These are phyloP conservation scores for Eremochloa ophiuroides DNA, from an alignment of 176 grass and related monocot genomes.

Conservation along the genomic window DNA sequence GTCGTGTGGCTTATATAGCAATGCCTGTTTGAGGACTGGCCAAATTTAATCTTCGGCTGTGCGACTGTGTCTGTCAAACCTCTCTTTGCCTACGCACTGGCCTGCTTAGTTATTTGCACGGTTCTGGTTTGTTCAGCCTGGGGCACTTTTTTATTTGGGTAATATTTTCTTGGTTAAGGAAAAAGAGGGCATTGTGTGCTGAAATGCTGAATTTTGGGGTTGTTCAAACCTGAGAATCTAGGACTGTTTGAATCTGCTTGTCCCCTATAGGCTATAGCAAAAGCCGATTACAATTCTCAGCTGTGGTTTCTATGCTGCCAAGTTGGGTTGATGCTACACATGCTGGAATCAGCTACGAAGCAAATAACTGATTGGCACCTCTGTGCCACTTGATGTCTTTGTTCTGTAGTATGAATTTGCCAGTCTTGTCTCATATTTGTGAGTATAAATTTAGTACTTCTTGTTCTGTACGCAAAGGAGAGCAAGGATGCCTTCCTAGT, in stretches of 20 bases:
- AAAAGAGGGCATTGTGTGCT: neutral
- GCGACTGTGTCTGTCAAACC: neutral
- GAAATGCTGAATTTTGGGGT: neutral
- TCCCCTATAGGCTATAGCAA: neutral
- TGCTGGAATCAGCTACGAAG: neutral
- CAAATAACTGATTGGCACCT: neutral
- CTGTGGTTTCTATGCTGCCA: neutral
- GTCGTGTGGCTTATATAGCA: neutral
- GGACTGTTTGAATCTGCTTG: neutral
- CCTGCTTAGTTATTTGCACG: neutral
- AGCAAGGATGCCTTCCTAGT: neutral
- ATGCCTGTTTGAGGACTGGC: neutral
- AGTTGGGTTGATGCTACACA: neutral
- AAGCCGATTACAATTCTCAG: neutral
- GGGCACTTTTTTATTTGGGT: neutral
- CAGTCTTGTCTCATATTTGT: neutral
- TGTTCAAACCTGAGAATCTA: neutral
- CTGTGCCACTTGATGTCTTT: neutral
- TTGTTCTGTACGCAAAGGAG: neutral
- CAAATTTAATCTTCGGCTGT: neutral
- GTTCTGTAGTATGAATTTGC: neutral
- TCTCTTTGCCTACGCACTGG: neutral
- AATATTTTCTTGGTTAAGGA: neutral
- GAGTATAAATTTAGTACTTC: neutral
- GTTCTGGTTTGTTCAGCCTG: neutral